Evolutionary conservation across 2,329 filamentous ascomycete species (phyloP).

Genomic region (Fusarium pininemorale): DNA sequence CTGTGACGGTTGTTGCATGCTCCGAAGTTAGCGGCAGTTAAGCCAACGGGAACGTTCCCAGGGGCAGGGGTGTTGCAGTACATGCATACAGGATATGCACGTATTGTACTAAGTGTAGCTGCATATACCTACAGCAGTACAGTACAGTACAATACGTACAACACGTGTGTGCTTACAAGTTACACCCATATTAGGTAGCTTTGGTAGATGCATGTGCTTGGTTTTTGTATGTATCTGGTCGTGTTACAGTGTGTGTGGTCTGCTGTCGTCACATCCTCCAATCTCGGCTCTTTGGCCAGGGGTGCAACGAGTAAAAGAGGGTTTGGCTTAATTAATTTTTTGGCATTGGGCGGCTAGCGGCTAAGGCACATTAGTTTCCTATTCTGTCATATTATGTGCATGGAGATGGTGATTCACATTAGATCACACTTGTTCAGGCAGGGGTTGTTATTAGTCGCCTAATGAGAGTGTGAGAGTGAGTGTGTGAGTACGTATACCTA

Average conservation of each 20-base stretch:
- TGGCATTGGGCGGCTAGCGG: constrained; percentile 14
- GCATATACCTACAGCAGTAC: background rate
- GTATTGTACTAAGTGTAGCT: background rate
- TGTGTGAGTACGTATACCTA: background rate
- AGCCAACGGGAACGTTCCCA: constrained; percentile 9
- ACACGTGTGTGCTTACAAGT: background rate
- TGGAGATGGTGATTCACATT: constrained; percentile 21
- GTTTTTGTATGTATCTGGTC: background rate
- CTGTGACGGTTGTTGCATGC: constrained; percentile 32
- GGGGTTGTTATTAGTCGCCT: constrained; percentile 8
- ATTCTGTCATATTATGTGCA: constrained; percentile 25
- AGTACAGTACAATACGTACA: background rate
- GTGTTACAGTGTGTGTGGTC: constrained; percentile 23
- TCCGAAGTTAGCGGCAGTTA: constrained; percentile 28
- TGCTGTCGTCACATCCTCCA: constrained; percentile 31
- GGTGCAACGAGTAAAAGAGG: constrained; percentile 13
- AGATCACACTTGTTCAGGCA: constrained; percentile 17
- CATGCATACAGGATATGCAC: background rate
- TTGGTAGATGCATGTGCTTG: constrained; percentile 15
- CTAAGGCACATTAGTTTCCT: constrained; percentile 24
- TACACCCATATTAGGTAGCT: background rate
- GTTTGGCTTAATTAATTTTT: background rate
- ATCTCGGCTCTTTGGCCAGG: constrained; percentile 24
- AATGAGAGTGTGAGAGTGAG: background rate
- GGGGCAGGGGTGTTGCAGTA: background rate